These are phyloP conservation scores for Quercus robur DNA, from an alignment of 306 rosid species.

Conservation along the genomic window DNA sequence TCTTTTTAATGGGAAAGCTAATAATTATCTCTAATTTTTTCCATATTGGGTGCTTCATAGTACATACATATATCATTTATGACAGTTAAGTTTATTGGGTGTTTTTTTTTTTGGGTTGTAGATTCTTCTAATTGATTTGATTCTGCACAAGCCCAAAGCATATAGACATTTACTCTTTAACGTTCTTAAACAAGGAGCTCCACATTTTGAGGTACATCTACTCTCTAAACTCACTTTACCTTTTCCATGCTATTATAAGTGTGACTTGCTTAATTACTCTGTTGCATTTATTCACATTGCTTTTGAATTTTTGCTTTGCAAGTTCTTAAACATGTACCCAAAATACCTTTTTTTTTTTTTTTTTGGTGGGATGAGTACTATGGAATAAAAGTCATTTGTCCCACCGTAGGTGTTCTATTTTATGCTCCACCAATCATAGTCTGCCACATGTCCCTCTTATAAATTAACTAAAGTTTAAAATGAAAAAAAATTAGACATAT, in stretches of 20 bases:
- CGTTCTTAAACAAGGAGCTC: constrained; percentile 45
- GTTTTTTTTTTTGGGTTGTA: constrained; percentile 16
- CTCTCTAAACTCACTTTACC: not conserved
- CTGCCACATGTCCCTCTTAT: too few species aligned
- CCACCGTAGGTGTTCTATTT: too few species aligned
- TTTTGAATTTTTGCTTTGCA: not conserved
- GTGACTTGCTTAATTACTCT: not conserved
- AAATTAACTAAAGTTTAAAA: too few species aligned
- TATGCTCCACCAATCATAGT: too few species aligned
- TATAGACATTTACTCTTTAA: constrained; percentile 81
- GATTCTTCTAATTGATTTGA: constrained; percentile 77
- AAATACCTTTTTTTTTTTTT: too few species aligned
- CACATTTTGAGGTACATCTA: constrained; percentile 45
- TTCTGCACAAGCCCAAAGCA: constrained; percentile 82
- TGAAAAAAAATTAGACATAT: too few species aligned
- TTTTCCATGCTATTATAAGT: not conserved
- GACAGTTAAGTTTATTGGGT: not conserved
- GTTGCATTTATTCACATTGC: not conserved
- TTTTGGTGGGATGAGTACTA: too few species aligned
- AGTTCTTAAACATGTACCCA: not conserved
- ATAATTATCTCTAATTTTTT: not conserved
- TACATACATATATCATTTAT: too few species aligned
- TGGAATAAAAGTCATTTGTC: too few species aligned
- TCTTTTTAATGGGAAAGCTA: constrained; percentile 8
- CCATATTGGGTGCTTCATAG: not conserved